Evolutionary conservation across 1,139 yeast genomes (phyloP), one percentile per base, ranked within the genome.

Genomic region (Diutina pseudorugosa): DNA sequence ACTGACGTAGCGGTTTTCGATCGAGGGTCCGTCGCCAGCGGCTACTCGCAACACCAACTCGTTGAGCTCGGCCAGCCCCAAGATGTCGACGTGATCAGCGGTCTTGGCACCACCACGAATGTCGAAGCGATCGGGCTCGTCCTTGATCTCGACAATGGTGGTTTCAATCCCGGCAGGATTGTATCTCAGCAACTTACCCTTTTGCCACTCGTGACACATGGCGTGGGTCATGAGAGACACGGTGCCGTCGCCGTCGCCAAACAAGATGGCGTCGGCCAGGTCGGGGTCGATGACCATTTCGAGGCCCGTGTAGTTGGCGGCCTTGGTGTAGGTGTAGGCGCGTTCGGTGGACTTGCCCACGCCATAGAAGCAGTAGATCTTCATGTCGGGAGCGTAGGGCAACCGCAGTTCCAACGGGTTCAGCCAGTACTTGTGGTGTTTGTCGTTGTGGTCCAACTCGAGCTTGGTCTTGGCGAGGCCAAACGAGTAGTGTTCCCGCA

Each of bases 21-120:
- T 86, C 20, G 71, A 65, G 51, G 79, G 80, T 4, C 94, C 95
- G 51, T 73, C 65, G 0, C 98, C 98, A 50, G 89, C 76, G 3
- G 91, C 97, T 21, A 93, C 91, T 56, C 79, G 78, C 55, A 93
- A 72, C 5, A 93, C 73, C 61, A 91, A 71, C 62, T 93, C 97
- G 64, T 93, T 93, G 64, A 93, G 72, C 63, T 85, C 96, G 0
- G 97, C 90, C 55, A 96, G 83, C 1, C 98, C 98, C 51, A 93
- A 73, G 54, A 93, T 90, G 65, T 94, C 98, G 23, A 93, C 98
- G 66, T 93, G 98, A 61, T 93, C 98, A 0, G 98, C 97, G 1
- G 98, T 93, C 63, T 87, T 87, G 21, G 97, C 95, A 4, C 98
- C 98, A 20, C 98, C 98, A 59, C 98, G 78, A 51, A 93, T 85